Evolutionary conservation across 1,284 basidiomycete species (phyloP).

Genomic region (Xanthoconium separans): DNA sequence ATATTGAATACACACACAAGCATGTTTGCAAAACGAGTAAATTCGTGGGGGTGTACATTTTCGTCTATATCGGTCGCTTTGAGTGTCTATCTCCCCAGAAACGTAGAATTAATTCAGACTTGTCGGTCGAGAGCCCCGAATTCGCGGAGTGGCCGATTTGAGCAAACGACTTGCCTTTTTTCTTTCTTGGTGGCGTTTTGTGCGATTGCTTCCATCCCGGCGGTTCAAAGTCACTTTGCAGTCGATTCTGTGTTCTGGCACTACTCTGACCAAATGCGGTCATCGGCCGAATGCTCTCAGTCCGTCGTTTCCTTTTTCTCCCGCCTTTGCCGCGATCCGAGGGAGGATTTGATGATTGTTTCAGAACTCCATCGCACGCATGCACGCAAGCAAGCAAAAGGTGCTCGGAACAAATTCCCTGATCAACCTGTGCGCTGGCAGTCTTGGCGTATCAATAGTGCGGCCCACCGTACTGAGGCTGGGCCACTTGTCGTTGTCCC

Average conservation of each 20-base stretch:
- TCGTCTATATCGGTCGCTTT: constrained; percentile 3
- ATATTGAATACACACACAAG: constrained; percentile 11
- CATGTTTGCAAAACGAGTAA: constrained; percentile 2
- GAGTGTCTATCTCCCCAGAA: background rate
- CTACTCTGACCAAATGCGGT: background rate
- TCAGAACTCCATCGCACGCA: too few relatives aligned
- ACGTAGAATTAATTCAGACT: constrained; percentile 8
- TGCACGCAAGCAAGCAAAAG: too few relatives aligned
- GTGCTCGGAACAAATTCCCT: too few relatives aligned
- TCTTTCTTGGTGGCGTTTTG: background rate
- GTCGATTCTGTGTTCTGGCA: background rate
- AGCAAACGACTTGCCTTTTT: constrained; percentile 8
- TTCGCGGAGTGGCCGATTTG: constrained; percentile 27
- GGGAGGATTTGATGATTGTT: background rate
- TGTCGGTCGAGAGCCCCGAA: background rate
- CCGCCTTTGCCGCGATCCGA: background rate
- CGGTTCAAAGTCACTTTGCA: constrained; percentile 5
- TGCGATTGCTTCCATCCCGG: constrained; percentile 11
- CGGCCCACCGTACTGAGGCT: constrained; percentile 1
- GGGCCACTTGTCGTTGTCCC: background rate
- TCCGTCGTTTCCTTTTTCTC: background rate
- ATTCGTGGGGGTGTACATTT: constrained; percentile 9
- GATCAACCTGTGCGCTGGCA: constrained; percentile 1
- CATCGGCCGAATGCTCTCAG: background rate
- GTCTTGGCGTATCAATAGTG: background rate